phyloP scores from a whole-genome alignment of 2,329 filamentous ascomycete species.

The Diaporthe helianthi region DNA sequence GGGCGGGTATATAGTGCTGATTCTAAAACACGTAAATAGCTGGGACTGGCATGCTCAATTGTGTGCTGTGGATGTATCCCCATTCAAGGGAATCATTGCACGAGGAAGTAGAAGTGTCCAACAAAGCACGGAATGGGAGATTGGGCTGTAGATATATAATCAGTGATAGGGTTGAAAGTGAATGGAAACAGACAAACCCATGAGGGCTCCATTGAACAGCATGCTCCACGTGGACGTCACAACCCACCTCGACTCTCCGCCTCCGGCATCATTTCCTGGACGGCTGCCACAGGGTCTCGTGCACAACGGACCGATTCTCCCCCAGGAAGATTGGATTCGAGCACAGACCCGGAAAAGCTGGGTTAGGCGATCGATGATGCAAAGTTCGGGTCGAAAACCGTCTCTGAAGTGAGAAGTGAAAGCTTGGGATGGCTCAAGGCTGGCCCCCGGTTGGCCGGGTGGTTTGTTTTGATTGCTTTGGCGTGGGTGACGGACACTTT shows the following conservation, averaged over 20 bases:
- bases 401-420: neutral
- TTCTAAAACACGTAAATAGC: neutral
- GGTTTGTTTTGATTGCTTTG: conserved; percentile 1
- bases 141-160: conserved; percentile 22
- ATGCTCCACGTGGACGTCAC: neutral
- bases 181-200: conserved; percentile 13
- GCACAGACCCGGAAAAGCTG: neutral
- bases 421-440: conserved; percentile 5
- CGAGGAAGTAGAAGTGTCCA: neutral
- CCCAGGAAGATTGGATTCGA: neutral
- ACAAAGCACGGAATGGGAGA: neutral
- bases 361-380: neutral
- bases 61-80: neutral
- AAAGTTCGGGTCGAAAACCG: conserved; percentile 6
- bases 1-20: neutral
- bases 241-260: neutral
- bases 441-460: conserved; percentile 2
- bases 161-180: neutral
- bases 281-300: neutral
- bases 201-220: neutral
- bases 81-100: neutral
- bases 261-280: neutral
- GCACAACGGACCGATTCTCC: neutral
- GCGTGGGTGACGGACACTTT: neutral
- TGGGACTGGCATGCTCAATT: neutral